phyloP scores from a whole-genome alignment of 176 grass and related monocot genomes.

The Carex cristatella region DNA sequence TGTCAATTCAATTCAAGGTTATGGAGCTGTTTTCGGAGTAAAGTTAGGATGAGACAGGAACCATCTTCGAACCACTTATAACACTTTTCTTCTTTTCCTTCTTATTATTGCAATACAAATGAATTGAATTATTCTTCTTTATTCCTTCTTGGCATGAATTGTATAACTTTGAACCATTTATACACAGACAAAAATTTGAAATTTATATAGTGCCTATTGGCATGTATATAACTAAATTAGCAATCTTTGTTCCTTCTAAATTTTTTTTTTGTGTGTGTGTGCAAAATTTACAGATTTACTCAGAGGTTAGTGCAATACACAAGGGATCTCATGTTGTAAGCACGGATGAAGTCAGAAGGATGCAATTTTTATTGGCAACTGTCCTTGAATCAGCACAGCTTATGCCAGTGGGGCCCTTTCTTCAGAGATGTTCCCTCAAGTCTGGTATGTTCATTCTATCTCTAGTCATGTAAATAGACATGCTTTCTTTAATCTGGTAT shows the following conservation, averaged over 20 bases:
- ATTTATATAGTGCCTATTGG: background rate
- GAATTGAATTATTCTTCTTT: background rate
- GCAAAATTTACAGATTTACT: constrained; percentile 46
- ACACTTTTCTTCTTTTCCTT: background rate
- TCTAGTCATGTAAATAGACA: background rate
- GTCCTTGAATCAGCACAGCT: constrained; percentile 91
- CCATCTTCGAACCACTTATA: background rate
- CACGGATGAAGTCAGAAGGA: constrained; percentile 47
- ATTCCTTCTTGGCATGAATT: background rate
- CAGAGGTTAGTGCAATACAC: constrained; percentile 42
- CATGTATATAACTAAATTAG: background rate
- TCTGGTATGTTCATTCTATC: constrained; percentile 38
- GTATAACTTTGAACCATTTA: too few relatives aligned
- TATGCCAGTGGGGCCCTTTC: constrained; percentile 87
- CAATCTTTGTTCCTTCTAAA: background rate
- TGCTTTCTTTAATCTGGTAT: background rate
- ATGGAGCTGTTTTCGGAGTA: background rate
- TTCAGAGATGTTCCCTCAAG: constrained; percentile 83
- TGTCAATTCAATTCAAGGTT: background rate
- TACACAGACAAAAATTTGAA: background rate
- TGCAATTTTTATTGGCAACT: constrained; percentile 71
- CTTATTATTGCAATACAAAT: background rate
- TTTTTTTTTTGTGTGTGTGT: constrained; percentile 13
- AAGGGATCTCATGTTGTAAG: constrained; percentile 33
- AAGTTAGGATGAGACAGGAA: background rate